phyloP scores from a whole-genome alignment of 2,329 filamentous ascomycete genomes.

The Penicillium psychrosexuale region DNA sequence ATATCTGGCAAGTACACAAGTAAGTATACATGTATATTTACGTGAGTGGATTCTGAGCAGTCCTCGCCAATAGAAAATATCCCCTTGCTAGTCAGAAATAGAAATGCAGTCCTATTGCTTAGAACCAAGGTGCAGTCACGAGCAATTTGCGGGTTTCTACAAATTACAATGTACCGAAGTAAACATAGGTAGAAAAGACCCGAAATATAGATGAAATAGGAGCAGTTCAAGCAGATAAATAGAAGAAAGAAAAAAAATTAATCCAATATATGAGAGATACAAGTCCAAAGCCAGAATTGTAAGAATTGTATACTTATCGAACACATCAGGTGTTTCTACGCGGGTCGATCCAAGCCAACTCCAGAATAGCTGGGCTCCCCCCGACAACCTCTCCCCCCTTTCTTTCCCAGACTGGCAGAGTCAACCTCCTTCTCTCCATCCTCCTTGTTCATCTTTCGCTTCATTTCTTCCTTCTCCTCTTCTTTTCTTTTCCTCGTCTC shows the following conservation, averaged over 20 bases:
- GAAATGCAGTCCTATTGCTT: background rate
- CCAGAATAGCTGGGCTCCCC: constrained; percentile 23
- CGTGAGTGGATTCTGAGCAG: background rate
- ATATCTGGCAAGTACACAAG: constrained; percentile 8
- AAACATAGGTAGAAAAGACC: background rate
- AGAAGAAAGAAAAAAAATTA: background rate
- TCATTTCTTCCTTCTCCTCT: constrained; percentile 20
- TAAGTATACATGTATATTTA: background rate
- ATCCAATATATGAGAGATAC: background rate
- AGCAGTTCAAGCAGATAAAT: background rate
- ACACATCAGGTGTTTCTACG: constrained; percentile 9
- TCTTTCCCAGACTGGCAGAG: constrained; percentile 29
- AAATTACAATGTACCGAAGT: background rate
- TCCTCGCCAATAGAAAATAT: background rate
- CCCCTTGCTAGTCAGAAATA: background rate
- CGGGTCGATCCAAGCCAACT: constrained; percentile 23
- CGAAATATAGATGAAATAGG: background rate
- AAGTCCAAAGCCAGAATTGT: background rate
- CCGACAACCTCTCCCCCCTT: constrained; percentile 27
- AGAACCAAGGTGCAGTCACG: background rate
- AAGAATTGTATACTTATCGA: background rate
- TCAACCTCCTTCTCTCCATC: constrained; percentile 22
- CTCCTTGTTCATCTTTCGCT: constrained; percentile 19
- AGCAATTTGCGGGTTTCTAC: background rate
- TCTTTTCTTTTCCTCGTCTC: constrained; percentile 20